phyloP scores from a whole-genome alignment of 1,139 yeast species.

The Zygosaccharomyces sapae region DNA sequence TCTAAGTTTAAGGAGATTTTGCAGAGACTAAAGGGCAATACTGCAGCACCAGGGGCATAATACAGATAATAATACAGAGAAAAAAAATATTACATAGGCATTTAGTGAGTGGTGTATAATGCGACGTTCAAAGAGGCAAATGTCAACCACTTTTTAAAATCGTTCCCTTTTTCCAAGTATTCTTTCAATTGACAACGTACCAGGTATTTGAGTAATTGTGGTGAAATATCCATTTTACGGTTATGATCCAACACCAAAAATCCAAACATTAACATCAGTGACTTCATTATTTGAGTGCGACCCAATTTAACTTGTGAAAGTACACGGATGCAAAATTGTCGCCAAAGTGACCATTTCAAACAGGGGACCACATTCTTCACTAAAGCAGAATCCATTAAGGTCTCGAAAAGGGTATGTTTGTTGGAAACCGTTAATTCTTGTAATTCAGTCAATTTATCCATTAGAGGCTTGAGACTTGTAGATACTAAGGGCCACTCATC shows the following conservation, averaged over 20 bases:
- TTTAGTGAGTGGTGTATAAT: conserved; percentile 5
- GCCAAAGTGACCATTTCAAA: conserved; percentile 31
- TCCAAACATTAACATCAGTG: conserved; percentile 22
- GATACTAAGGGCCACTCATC: conserved; percentile 16
- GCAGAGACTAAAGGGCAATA: conserved; percentile 62
- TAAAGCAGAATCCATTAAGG: conserved; percentile 21
- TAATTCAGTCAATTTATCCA: conserved; percentile 27
- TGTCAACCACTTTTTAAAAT: conserved; percentile 12
- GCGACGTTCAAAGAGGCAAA: conserved; percentile 20
- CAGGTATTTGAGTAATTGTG: conserved; percentile 20
- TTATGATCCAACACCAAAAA: conserved; percentile 22
- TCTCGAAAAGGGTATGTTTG: conserved; percentile 19
- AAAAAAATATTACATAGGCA: conserved; percentile 1
- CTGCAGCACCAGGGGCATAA: conserved; percentile 69
- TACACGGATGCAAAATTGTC: conserved; percentile 20
- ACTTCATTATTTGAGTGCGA: conserved; percentile 18
- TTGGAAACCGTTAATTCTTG: conserved; percentile 23
- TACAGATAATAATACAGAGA: conserved; percentile 1
- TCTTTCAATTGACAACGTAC: conserved; percentile 15
- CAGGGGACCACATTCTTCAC: conserved; percentile 26
- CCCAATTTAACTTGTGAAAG: conserved; percentile 13
- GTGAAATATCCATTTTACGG: conserved; percentile 21
- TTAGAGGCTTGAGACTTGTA: conserved; percentile 21
- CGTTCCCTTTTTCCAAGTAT: conserved; percentile 5
- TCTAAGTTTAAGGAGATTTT: conserved; percentile 66